phyloP scores from a whole-genome alignment of 2,329 filamentous ascomycete species.

The Xylariaceae sp. region DNA sequence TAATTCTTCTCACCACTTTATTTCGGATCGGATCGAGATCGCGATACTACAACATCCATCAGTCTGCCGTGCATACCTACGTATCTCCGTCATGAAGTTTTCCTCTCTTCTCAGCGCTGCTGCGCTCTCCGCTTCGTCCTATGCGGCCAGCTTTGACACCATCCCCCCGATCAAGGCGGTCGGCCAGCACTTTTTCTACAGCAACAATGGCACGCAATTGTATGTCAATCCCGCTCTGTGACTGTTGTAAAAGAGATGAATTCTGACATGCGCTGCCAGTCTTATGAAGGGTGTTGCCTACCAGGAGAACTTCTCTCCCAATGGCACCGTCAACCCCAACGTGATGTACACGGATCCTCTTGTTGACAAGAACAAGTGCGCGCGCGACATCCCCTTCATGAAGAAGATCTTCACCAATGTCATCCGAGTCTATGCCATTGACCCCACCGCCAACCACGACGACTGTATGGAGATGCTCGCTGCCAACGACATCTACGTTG shows the following conservation, averaged over 20 bases:
- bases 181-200: constrained; percentile 35
- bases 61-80: not conserved
- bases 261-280: constrained; percentile 28
- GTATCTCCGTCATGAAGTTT: constrained; percentile 25
- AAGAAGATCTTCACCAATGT: constrained; percentile 77
- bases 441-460: constrained; percentile 72
- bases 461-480: constrained; percentile 80
- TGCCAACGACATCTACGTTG: constrained; percentile 87
- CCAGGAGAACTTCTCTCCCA: constrained; percentile 68
- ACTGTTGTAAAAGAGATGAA: not conserved
- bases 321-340: constrained; percentile 41
- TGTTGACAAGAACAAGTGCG: constrained; percentile 63
- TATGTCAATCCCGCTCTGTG: constrained; percentile 28
- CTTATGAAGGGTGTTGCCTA: constrained; percentile 94
- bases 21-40: not conserved
- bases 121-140: constrained; percentile 24
- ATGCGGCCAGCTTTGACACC: constrained; percentile 29
- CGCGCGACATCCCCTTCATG: constrained; percentile 80
- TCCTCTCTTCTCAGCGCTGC: constrained; percentile 27
- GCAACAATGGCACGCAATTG: constrained; percentile 64
- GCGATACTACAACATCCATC: not conserved
- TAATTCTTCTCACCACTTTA: not conserved
- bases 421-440: constrained; percentile 91
- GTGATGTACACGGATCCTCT: constrained; percentile 75
- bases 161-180: constrained; percentile 30